Percentiles rank a stretch among this genome's conserved stretches.
Conservation (phyloP, 2,329 filamentous ascomycete species). For the Exophiala alcalophila region DNA sequence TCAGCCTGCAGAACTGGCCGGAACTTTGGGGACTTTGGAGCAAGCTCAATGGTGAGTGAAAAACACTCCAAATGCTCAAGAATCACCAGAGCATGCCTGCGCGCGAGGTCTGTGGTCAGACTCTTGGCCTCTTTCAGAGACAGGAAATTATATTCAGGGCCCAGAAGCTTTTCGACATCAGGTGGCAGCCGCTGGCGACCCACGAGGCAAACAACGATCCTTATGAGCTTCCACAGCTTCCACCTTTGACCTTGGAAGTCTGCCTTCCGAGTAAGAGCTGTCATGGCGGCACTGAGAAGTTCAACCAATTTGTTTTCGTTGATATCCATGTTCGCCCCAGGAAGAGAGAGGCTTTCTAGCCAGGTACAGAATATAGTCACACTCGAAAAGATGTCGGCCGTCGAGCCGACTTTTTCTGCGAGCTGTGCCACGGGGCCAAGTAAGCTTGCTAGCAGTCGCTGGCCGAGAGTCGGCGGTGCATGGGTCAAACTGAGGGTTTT, state of each 20-base stretch:
- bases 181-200: background rate
- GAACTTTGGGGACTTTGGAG: constrained; percentile 1
- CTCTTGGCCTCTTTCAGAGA: constrained; percentile 10
- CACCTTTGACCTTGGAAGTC: constrained; percentile 29
- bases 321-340: background rate
- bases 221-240: constrained; percentile 25
- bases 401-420: constrained; percentile 16
- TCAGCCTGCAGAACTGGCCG: constrained; percentile 8
- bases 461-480: constrained; percentile 16
- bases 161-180: constrained; percentile 3
- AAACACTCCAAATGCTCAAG: constrained; percentile 24
- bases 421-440: constrained; percentile 18
- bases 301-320: background rate
- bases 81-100: constrained; percentile 3
- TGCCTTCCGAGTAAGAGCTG: constrained; percentile 18
- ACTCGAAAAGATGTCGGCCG: constrained; percentile 20
- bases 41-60: constrained; percentile 11
- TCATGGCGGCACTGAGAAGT: constrained; percentile 6
- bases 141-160: constrained; percentile 7
- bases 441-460: constrained; percentile 17
- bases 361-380: constrained; percentile 19
- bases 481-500: constrained; percentile 18
- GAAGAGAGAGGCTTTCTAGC: constrained; percentile 7
- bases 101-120: background rate
- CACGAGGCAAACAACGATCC: constrained; percentile 5